Conservation (phyloP, 345 rosid genomes). For the Acer yangbiense region DNA sequence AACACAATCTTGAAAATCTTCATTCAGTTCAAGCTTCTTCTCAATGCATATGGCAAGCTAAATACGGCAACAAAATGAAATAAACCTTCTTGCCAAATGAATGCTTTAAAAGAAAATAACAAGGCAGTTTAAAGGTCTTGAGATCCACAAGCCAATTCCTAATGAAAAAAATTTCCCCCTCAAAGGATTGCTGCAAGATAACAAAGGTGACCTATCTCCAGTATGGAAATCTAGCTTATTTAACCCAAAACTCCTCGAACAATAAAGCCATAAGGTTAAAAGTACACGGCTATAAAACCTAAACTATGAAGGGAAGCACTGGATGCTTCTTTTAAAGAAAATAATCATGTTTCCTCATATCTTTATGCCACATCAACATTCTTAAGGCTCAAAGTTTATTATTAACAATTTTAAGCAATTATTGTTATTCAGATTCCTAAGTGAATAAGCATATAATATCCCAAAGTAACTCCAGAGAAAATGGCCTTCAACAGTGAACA, state of each 20-base stretch:
- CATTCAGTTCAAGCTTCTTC: conserved; percentile 77
- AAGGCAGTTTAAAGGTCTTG: not conserved
- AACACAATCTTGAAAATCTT: conserved; percentile 80
- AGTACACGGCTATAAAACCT: not conserved
- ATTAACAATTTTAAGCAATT: not conserved
- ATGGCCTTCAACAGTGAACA: not conserved
- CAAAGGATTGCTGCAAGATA: not conserved
- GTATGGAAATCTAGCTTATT: not conserved
- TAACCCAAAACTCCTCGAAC: not conserved
- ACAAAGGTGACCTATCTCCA: not conserved
- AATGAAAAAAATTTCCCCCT: not conserved
- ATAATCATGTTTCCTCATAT: not conserved
- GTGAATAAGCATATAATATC: not conserved
- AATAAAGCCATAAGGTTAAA: not conserved
- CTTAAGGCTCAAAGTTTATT: not conserved
- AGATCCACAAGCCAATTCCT: conserved; percentile 8
- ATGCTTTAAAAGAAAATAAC: conserved; percentile 4
- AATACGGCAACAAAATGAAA: conserved; percentile 28
- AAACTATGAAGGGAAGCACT: not conserved
- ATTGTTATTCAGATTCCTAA: not conserved
- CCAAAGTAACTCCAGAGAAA: conserved; percentile 2
- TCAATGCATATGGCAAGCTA: conserved; percentile 97
- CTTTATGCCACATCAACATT: conserved; percentile 1
- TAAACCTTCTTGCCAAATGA: not conserved
- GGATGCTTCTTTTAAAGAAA: not conserved